Evolutionary conservation across 805 yeast species (phyloP).

Genomic region (Saccharomycopsis selenospora): DNA sequence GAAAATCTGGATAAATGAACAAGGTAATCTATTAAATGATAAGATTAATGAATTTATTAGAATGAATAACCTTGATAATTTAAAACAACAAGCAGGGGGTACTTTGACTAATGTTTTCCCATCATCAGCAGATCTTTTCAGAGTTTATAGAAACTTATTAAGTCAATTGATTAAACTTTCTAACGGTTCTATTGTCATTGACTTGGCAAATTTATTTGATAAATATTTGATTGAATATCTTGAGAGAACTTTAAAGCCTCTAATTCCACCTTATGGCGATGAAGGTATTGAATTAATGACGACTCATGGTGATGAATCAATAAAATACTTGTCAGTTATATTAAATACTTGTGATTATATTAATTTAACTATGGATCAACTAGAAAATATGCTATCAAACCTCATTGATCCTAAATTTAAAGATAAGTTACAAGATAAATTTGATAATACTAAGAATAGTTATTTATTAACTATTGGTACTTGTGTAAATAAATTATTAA

Average conservation of each 20-base stretch:
- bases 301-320: slow-evolving; percentile 46
- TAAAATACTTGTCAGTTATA: slow-evolving; percentile 60
- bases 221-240: slow-evolving; percentile 59
- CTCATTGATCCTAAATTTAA: slow-evolving; percentile 21
- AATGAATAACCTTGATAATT: slow-evolving; percentile 22
- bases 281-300: slow-evolving; percentile 22
- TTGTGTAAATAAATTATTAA: slow-evolving; percentile 48
- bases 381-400: slow-evolving; percentile 45
- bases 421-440: slow-evolving; percentile 37
- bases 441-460: slow-evolving; percentile 48
- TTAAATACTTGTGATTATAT: slow-evolving; percentile 89
- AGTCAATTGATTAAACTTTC: slow-evolving; percentile 59
- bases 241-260: slow-evolving; percentile 40
- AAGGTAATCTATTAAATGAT: slow-evolving; percentile 54
- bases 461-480: slow-evolving; percentile 53
- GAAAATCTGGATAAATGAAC: slow-evolving; percentile 79
- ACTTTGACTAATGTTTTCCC: slow-evolving; percentile 64
- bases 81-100: slow-evolving; percentile 29
- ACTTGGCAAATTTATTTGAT: slow-evolving; percentile 52
- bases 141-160: slow-evolving; percentile 64
- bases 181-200: slow-evolving; percentile 35
- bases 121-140: slow-evolving; percentile 82
- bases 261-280: slow-evolving; percentile 37
- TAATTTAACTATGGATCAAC: slow-evolving; percentile 65
- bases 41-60: slow-evolving; percentile 58